phyloP scores from a whole-genome alignment of 768 basidiomycete species.

The Boletales sp. region DNA sequence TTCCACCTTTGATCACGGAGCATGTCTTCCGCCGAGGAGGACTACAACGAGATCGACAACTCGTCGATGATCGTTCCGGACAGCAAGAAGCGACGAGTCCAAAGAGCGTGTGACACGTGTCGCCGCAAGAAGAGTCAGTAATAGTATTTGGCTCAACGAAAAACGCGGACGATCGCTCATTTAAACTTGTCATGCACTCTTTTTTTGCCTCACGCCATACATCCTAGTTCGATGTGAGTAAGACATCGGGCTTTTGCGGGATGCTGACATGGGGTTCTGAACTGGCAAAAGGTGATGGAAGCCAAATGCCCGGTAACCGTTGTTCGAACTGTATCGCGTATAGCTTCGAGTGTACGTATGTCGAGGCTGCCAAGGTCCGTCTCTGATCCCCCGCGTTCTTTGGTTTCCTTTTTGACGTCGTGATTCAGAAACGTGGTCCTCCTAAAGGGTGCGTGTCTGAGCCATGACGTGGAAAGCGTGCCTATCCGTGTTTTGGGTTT shows the following conservation, averaged over 20 bases:
- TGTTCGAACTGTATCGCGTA: conserved; percentile 57
- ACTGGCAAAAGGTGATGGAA: conserved; percentile 49
- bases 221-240: conserved; percentile 22
- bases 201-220: too few relatives aligned
- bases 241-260: too few relatives aligned
- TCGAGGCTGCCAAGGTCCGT: conserved; percentile 51
- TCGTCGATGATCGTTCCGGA: conserved; percentile 27
- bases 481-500: too few relatives aligned
- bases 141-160: too few relatives aligned
- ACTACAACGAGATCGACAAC: conserved; percentile 46
- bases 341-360: conserved; percentile 50
- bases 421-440: conserved; percentile 38
- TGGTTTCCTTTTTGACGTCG: too few relatives aligned
- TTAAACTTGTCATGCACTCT: too few relatives aligned
- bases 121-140: conserved; percentile 76
- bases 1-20: too few relatives aligned
- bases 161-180: too few relatives aligned
- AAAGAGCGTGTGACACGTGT: conserved; percentile 80
- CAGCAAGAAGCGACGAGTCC: conserved; percentile 67
- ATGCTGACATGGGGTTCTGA: too few relatives aligned
- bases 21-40: conserved; percentile 62
- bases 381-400: not conserved
- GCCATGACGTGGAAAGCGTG: too few relatives aligned
- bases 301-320: conserved; percentile 48
- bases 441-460: conserved; percentile 28